Evolutionary conservation across 1,139 yeast genomes (phyloP), one percentile per base, ranked within the genome.

Genomic region (Hyphopichia fennica): DNA sequence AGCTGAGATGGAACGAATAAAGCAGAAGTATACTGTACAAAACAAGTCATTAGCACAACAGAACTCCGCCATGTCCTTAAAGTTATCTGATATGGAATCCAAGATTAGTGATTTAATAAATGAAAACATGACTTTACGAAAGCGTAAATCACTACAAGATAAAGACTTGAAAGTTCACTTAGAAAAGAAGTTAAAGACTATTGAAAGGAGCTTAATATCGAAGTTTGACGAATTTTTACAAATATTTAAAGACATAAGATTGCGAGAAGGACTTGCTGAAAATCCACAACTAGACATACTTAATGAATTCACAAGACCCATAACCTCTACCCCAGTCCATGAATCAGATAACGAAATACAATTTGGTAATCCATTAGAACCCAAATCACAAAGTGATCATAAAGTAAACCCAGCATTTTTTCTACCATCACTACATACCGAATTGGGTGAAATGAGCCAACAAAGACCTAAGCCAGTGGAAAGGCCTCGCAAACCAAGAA

Each of bases 1-100:
- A 17, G 34, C 23, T 14, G 33, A 15, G 32, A 17, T 43, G 8
- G 49, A 46, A 31, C 28, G 37, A 6, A 38, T 46, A 17, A 36
- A 28, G 42, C 37, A 41, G 10, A 64, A 63, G 39, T 67, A 67
- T 43, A 49, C 63, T 18, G 49, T 53, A 10, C 84, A 82, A 53
- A 82, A 82, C 57, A 68, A 67, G 45, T 70, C 77, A 16, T 59
- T 84, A 32, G 85, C 86, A 1, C 75, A 72, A 48, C 76, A 75
- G 42, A 82, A 82, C 55, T 72, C 82, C 7, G 57, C 71, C 18
- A 62, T 83, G 56, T 63, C 74, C 63, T 54, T 70, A 29, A 76
- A 69, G 46, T 65, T 83, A 15, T 60, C 73, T 2, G 79, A 74
- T 22, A 58, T 84, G 58, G 87, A 83, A 53, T 52, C 60, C 13